phyloP scores from a whole-genome alignment of 1,284 basidiomycete genomes.

The Coriolopsis trogii region DNA sequence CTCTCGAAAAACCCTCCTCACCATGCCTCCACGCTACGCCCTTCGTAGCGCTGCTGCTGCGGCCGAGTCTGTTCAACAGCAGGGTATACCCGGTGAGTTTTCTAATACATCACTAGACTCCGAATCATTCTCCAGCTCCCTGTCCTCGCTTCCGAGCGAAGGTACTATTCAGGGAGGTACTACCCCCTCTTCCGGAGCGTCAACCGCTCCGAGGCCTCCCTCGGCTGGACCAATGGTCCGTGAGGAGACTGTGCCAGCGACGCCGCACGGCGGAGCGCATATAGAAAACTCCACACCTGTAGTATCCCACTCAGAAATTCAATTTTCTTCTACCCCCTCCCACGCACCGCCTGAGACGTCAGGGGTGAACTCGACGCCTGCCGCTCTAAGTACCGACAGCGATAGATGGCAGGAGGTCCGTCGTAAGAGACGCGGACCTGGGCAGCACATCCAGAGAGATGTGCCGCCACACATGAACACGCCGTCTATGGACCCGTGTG shows the following conservation, averaged over 20 bases:
- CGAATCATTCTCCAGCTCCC: too few relatives aligned
- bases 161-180: too few relatives aligned
- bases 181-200: too few relatives aligned
- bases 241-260: too few relatives aligned
- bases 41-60: not conserved
- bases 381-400: not conserved
- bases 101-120: conserved; percentile 1
- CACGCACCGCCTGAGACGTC: not conserved
- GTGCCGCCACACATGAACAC: not conserved
- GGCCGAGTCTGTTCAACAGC: not conserved
- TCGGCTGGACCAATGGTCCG: too few relatives aligned
- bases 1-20: not conserved
- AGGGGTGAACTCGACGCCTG: too few relatives aligned
- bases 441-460: not conserved
- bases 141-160: too few relatives aligned
- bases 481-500: not conserved
- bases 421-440: not conserved
- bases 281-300: too few relatives aligned
- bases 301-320: not conserved
- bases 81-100: not conserved
- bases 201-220: too few relatives aligned
- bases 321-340: not conserved
- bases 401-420: conserved; percentile 3
- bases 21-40: not conserved
- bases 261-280: not conserved